These are phyloP conservation scores for Mycena sp. DNA, from an alignment of 1,284 basidiomycete species.

Conservation along the genomic window DNA sequence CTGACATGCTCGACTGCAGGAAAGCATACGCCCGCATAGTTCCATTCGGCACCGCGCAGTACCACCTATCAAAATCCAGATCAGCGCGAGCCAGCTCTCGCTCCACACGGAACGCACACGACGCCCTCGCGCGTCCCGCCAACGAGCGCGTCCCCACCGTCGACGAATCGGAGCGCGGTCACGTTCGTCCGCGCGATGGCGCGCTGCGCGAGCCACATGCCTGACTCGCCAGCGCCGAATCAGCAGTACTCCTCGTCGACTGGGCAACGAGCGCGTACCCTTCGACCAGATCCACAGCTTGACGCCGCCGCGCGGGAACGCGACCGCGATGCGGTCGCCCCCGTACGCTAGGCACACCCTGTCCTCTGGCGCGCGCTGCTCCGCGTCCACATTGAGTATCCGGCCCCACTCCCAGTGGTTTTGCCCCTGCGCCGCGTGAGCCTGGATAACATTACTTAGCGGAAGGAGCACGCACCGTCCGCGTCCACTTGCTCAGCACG, in stretches of 20 bases:
- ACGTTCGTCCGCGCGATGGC: constrained; percentile 69
- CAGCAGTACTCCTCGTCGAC: background rate
- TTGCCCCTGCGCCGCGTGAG: background rate
- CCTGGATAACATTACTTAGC: constrained; percentile 25
- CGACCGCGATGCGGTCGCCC: constrained; percentile 67
- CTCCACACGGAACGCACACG: constrained; percentile 55
- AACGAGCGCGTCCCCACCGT: constrained; percentile 67
- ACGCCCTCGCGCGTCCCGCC: constrained; percentile 76
- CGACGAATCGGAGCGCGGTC: constrained; percentile 66
- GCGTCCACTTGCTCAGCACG: constrained; percentile 64
- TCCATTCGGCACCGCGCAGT: constrained; percentile 70
- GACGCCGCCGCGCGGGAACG: constrained; percentile 64
- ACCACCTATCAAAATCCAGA: constrained; percentile 55
- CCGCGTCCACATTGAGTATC: constrained; percentile 14
- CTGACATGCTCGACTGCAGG: constrained; percentile 65
- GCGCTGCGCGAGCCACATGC: constrained; percentile 62
- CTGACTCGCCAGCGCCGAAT: constrained; percentile 10
- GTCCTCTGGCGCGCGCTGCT: constrained; percentile 36
- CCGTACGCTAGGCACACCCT: constrained; percentile 64
- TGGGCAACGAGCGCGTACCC: constrained; percentile 47
- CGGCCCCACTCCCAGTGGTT: constrained; percentile 63
- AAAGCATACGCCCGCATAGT: constrained; percentile 65
- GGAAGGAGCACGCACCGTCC: constrained; percentile 50
- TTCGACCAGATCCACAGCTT: constrained; percentile 71
- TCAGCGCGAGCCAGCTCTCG: constrained; percentile 24